Percentiles rank a stretch among this genome's conserved stretches.
Conservation (phyloP, 2,329 filamentous ascomycete genomes). For the Hypoxylon sp. region DNA sequence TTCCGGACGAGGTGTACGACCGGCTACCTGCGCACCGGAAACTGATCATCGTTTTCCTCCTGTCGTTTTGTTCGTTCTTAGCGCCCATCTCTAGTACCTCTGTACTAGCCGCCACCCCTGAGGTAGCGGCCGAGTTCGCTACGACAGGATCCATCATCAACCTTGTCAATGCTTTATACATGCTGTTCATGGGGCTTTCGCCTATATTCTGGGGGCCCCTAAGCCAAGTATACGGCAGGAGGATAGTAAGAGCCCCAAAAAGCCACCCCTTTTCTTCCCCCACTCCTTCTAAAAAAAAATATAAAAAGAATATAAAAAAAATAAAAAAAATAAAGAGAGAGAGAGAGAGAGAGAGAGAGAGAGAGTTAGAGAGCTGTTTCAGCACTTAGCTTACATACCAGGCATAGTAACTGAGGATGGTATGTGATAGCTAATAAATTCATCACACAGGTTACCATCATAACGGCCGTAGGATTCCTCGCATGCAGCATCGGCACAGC, state of each 20-base stretch:
- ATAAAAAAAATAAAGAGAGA: no score
- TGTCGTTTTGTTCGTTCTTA: conserved; percentile 82
- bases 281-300: neutral
- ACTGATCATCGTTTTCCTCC: conserved; percentile 73
- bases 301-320: neutral
- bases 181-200: conserved; percentile 78
- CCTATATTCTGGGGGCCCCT: conserved; percentile 80
- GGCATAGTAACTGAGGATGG: neutral
- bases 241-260: conserved; percentile 61
- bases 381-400: neutral
- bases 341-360: no score
- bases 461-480: conserved; percentile 74
- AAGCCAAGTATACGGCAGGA: conserved; percentile 73
- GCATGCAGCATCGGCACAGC: conserved; percentile 79
- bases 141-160: conserved; percentile 79
- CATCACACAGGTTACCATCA: conserved; percentile 64
- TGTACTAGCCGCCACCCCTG: conserved; percentile 78
- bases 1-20: conserved; percentile 73
- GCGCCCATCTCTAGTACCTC: conserved; percentile 81
- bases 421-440: conserved; percentile 21
- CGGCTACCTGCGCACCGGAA: conserved; percentile 73
- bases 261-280: neutral
- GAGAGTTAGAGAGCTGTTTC: neutral
- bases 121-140: conserved; percentile 74
- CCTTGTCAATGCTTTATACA: conserved; percentile 78